A percentile compares a stretch with the other conserved stretches of the same genome.
phyloP scores from a whole-genome alignment of 306 rosid genomes.

The Canavalia ensiformis region DNA sequence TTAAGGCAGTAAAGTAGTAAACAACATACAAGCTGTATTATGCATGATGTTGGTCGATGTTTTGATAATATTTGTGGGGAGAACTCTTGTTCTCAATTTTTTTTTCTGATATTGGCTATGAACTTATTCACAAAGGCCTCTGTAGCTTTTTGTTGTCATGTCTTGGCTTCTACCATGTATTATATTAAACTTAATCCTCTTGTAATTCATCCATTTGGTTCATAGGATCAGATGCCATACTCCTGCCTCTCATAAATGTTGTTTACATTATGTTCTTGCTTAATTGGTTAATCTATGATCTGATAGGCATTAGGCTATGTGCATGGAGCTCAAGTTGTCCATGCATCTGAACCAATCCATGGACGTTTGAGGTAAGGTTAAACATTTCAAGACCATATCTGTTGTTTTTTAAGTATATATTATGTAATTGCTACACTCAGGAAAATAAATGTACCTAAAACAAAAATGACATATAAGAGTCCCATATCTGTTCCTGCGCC shows the following conservation, averaged over 20 bases:
- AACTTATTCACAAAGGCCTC: slow-evolving; percentile 17
- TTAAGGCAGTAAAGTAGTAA: not conserved
- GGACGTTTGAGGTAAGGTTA: slow-evolving; percentile 85
- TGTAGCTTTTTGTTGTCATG: not conserved
- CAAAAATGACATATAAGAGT: slow-evolving; percentile 20
- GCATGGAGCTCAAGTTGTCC: slow-evolving; percentile 93
- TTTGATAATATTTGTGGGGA: slow-evolving; percentile 24
- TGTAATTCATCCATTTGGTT: slow-evolving; percentile 36
- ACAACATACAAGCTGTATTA: not conserved
- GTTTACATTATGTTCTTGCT: slow-evolving; percentile 11
- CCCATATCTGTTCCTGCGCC: slow-evolving; percentile 24
- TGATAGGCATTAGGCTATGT: slow-evolving; percentile 92
- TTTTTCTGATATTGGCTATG: slow-evolving; percentile 11
- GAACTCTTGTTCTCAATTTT: not conserved
- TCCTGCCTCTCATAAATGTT: slow-evolving; percentile 29
- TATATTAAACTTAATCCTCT: slow-evolving; percentile 32
- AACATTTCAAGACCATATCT: slow-evolving; percentile 29
- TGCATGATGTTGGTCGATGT: slow-evolving; percentile 33
- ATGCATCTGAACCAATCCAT: slow-evolving; percentile 93
- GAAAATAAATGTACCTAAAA: slow-evolving; percentile 26
- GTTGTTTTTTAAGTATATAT: slow-evolving; percentile 34
- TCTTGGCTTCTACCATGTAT: slow-evolving; percentile 10
- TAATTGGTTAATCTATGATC: slow-evolving; percentile 44
- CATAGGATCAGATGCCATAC: slow-evolving; percentile 24
- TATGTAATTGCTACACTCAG: slow-evolving; percentile 32